Evolutionary conservation across 2,329 filamentous ascomycete species (phyloP), one percentile per base, ranked within the genome.

Genomic region (Harringtonia aguacate): DNA sequence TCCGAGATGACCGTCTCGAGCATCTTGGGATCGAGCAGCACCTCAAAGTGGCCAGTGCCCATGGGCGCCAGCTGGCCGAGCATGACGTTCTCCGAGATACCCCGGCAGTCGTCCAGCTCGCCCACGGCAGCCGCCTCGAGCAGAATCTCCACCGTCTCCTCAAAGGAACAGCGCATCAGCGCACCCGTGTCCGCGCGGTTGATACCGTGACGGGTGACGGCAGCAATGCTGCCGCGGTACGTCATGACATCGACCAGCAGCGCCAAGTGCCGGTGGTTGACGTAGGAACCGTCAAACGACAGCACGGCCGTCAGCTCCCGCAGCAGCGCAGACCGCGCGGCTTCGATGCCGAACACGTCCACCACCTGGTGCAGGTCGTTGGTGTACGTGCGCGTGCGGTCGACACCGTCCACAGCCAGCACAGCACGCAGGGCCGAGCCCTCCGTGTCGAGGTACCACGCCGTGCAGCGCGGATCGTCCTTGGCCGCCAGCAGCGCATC

Each of bases 1-100:
- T 95, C 89, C 40, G 86, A 88, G 47, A 94, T 88, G 57, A 94
- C 87, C 17, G 89, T 95, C 62, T 94, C 86, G 36, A 97, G 77
- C 86, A 98, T 94, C 65, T 85, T 85, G 52, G 88, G 88, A 60
- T 98, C 94, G 53, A 98, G 75, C 54, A 89, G 80, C 43, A 97
- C 81, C 52, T 98, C 88, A 56, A 98, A 90, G 63, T 95, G 88
- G 51, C 92, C 92, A 46, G 94, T 98, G 50, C 92, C 92, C 75
- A 95, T 90, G 27, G 94, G 92, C 6, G 94, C 92, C 66, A 97
- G 78, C 67, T 98, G 92, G 50, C 92, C 92, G 50, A 98, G 77
- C 78, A 98, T 98, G 60, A 98, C 83, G 68, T 98, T 98, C 68
- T 98, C 92, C 15, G 92, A 97, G 41, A 98, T 90, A 73, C 92